Evolutionary conservation across 495 filamentous ascomycete genomes (phyloP).

Genomic region (Sabuloglossum arenarium): DNA sequence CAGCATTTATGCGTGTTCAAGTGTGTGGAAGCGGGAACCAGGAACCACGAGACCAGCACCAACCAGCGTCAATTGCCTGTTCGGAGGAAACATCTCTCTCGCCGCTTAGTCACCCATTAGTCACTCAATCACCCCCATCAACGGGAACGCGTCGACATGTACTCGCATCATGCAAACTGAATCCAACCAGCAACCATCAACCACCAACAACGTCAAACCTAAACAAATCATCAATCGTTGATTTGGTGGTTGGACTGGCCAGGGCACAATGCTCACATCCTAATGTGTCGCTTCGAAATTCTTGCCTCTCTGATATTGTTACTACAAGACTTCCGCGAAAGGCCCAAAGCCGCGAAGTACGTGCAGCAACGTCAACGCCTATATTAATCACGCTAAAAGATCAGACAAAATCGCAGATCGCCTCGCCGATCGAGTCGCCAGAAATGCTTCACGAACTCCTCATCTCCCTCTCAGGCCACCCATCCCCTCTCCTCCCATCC

Average conservation of each 20-base stretch:
- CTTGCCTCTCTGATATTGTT: slow-evolving; percentile 26
- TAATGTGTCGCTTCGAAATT: slow-evolving; percentile 28
- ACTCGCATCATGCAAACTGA: too few relatives aligned
- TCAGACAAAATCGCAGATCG: neutral
- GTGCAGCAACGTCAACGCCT: neutral
- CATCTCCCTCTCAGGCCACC: slow-evolving; percentile 81
- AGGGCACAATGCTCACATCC: neutral
- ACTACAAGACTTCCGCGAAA: slow-evolving; percentile 20
- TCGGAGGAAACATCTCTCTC: neutral
- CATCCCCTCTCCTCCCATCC: slow-evolving; percentile 57
- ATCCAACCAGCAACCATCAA: neutral
- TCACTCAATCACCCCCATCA: too few relatives aligned
- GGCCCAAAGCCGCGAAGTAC: slow-evolving; percentile 8
- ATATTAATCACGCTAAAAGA: neutral
- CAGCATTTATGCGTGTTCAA: too few relatives aligned
- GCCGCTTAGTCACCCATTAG: too few relatives aligned
- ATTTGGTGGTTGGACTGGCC: neutral
- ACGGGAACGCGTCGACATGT: too few relatives aligned
- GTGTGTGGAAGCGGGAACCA: neutral
- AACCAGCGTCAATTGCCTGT: neutral
- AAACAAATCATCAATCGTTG: neutral
- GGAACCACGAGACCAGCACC: neutral
- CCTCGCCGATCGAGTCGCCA: neutral
- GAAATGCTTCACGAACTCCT: slow-evolving; percentile 94
- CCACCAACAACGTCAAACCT: neutral